Base-by-base conservation (phyloP, 495 filamentous ascomycete species). In the Oleoguttula mirabilis region DNA sequence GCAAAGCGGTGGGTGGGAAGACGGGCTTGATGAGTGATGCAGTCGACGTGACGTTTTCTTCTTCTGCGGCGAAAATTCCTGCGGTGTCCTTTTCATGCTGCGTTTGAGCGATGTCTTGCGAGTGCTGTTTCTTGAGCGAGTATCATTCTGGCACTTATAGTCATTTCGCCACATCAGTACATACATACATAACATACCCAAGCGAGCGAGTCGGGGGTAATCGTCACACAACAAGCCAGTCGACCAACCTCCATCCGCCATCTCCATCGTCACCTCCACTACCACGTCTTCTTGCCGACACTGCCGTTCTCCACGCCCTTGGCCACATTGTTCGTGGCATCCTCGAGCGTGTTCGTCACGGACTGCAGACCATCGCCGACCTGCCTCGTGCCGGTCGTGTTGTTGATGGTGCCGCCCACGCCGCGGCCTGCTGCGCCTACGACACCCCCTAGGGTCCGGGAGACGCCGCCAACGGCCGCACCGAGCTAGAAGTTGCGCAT, bases 1-100 rank as follows among this genome's bases (percentile, higher is more conserved):
- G 21, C 37, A 51, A 2, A 33, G 36, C 30, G 62, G 58, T 3
- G 62, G 62, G 7, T 66, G 62, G 62, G 62, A 66, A 32, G 62
- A 66, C 4, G 55, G 58, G 33, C 42, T 64, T 44, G 45, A 61
- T 41, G 60, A 56, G 21, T 62, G 48, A 61, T 4, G 33, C 22
- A 30, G 14, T 30, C 27, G n/a, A n/a, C n/a, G n/a, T n/a, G n/a
- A n/a, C n/a, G n/a, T n/a, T n/a, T n/a, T n/a, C n/a, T n/a, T n/a
- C n/a, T n/a, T n/a, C n/a, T n/a, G n/a, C n/a, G n/a, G n/a, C n/a
- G n/a, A n/a, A n/a, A n/a, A n/a, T n/a, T n/a, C n/a, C n/a, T n/a
- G n/a, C n/a, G n/a, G n/a, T n/a, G n/a, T n/a, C n/a, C n/a, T n/a
- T n/a, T n/a, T n/a, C n/a, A n/a, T n/a, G n/a, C n/a, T n/a, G n/a